Base-by-base conservation (phyloP, 2,329 filamentous ascomycete genomes). In the Erysiphe pisi region DNA sequence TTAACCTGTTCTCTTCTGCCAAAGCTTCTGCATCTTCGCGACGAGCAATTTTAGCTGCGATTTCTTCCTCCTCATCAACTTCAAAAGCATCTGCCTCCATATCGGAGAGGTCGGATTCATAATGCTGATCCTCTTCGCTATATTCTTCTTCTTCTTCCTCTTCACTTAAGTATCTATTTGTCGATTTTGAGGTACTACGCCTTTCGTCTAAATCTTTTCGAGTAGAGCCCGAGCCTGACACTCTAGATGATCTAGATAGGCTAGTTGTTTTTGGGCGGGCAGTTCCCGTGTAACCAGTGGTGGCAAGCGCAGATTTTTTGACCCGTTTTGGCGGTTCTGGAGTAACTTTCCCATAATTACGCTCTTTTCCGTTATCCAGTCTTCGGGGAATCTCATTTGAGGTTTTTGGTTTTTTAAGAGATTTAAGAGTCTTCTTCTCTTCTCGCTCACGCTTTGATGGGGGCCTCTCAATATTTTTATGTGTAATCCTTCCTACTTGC, bases 1-100 rank as follows among this genome's bases (percentile, higher is more conserved):
- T 91, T 77, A 88, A 85, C 76, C 83, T 84, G 80, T 85, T 86
- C 82, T 91, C 90, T 63, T 91, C 86, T 2, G 85, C 85, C 79
- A 91, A 84, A 78, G 91, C 89, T 79, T 88, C 84, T 25, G 87
- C 84, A 80, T 94, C 92, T 81, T 94, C 92, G 71, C 86, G 86
- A 68, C 87, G 87, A 36, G 91, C 92, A 77, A 86, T 85, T 45
- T 84, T 83, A 78, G 90, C 86, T 1, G 91, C 90, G 75, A 84
- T 81, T 71, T 85, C 84, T 82, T 94, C 92, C 82, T 94, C 92
- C 52, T 86, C 84, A 78, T 93, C 90, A 76, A 94, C 87, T 79
- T 93, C 91, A 78, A 89, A 90, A 56, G 90, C 82, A 49, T 90
- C 91, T 1, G 90, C 92, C 82, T 93, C 91, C 90, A 93, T 93